Evolutionary conservation across 495 filamentous ascomycete species (phyloP).

Genomic region (Aspergillus sclerotioniger): DNA sequence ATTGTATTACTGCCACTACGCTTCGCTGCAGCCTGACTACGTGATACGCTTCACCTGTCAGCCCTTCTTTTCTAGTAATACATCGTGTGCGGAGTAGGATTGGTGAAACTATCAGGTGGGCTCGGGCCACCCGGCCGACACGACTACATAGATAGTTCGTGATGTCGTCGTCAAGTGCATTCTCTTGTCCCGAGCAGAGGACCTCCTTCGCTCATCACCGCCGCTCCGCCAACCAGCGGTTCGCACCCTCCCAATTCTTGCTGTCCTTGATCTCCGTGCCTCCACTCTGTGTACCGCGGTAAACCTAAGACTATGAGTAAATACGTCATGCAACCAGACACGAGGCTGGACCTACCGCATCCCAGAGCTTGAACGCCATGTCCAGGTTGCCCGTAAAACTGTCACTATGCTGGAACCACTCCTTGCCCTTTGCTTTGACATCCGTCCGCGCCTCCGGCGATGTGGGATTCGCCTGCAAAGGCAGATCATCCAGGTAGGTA

Average conservation of each 20-base stretch:
- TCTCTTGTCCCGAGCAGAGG: background rate
- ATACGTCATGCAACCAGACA: background rate
- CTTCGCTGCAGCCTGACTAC: background rate
- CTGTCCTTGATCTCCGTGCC: conserved; percentile 63
- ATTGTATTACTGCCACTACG: conserved; percentile 1
- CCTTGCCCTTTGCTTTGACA: conserved; percentile 62
- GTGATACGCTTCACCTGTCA: background rate
- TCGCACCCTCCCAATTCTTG: conserved; percentile 62
- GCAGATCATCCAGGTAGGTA: conserved; percentile 85
- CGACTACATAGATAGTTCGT: background rate
- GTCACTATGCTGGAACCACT: conserved; percentile 72
- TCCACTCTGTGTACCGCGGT: conserved; percentile 63
- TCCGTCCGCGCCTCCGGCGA: conserved; percentile 59
- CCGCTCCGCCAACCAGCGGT: conserved; percentile 58
- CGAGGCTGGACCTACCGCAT: conserved; percentile 56
- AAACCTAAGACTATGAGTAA: conserved; percentile 41
- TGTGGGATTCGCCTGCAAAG: conserved; percentile 50
- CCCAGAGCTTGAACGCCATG: conserved; percentile 78
- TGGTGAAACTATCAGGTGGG: background rate
- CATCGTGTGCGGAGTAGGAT: background rate
- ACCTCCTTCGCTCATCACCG: conserved; percentile 30
- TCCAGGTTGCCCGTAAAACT: conserved; percentile 76
- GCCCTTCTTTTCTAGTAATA: background rate
- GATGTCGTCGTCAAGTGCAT: background rate
- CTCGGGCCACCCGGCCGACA: background rate